Base-by-base conservation (phyloP, 345 rosid genomes). In the Balakata baccata region DNA sequence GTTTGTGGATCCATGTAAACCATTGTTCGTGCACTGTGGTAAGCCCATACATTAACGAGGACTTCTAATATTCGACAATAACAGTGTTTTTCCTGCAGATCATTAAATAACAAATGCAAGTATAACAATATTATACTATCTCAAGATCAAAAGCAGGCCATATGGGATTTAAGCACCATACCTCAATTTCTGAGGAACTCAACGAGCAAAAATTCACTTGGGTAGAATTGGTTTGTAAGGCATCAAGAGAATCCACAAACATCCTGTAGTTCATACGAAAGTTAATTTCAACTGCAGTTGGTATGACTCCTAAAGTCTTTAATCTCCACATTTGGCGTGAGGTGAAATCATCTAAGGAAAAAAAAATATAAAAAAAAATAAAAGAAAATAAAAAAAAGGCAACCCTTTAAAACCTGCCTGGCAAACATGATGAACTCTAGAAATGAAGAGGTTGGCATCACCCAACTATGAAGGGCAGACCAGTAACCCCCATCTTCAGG, bases 391-490 rank as follows among this genome's bases (percentile, higher is more conserved):
- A n/a, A 54, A 14, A 54, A n/a, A 50, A 2, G 11, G 0, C 25
- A 61, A 54, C 43, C 37, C 51, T 11, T 11, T 3, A 37, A 56
- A 25, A 58, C 66, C 79, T 84, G 88, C 99, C 97, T 77, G 60
- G 99, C 85, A 81, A 95, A 95, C 97, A 89, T 92, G 54, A 89
- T 70, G 77, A 89, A 95, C 83, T 95, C 98, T 64, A 95, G 83
- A 81, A 92, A 92, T 68, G 97, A 92, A 72, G 97, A 87, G 60
- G 99, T 95, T 73, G 96, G 99, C 98, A 95, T 92, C 81, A 89
- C 96, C 99, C 99, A 95, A 74, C 96, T 84, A 79, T 95, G 96
- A 73, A 92, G 86, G 68, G 93, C 79, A 74, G 98, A 95, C 99
- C 99, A 95, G 78, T 83, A 82, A 71, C 91, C 87, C 73, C 91